Base-by-base conservation (phyloP, 192 early-diverging fungal species). In the Gaertneriomyces sp. region DNA sequence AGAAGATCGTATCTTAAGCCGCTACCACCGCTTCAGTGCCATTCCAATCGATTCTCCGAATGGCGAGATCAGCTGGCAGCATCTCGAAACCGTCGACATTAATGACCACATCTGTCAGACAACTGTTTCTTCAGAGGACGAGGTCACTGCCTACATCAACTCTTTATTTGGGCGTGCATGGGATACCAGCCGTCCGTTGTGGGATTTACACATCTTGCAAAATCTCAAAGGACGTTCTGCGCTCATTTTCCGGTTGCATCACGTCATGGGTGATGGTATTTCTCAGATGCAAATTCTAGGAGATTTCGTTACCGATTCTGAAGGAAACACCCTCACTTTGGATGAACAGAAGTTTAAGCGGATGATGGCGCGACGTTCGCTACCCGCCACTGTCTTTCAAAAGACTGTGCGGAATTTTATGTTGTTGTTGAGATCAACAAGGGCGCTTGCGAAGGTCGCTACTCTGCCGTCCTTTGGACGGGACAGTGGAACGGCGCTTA, bases 221-320 rank as follows among this genome's bases (percentile, higher is more conserved):
- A 70, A 57, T 43, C 25, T 10, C 43, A 44, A 14, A 1, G 53
- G 61, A 16, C 60, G 25, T 11, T 64, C 53, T 4, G 52, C 45
- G 43, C 9, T 70, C 11, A 38, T 70, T 19, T 17, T 70, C 33
- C 61, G 64, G 25, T 10, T 70, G 9, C 69, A 70, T 47, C 69
- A 70, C 51, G 53, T 58, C 3, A 5, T 70, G 16, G 69, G 69
- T 33, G 69, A 70, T 52, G 69, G 69, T 10, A 33, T 70, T 14
- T 58, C 53, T 42, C 60, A 63, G 25, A 46, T 70, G 42, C 41
- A 60, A 54, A 49, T 70, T 20, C 17, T 70, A 46, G 19, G 41
- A 9, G 60, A 63, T 19, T 47, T 70, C 38, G 60, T 63, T 10
- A 58, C 61, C 38, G 55, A 70, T 42, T 42, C 17, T 6, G 17